Percentiles rank a stretch among this genome's conserved stretches.
These are phyloP conservation scores for Penstemon davidsonii DNA, from an alignment of 257 asterid species.

Conservation along the genomic window DNA sequence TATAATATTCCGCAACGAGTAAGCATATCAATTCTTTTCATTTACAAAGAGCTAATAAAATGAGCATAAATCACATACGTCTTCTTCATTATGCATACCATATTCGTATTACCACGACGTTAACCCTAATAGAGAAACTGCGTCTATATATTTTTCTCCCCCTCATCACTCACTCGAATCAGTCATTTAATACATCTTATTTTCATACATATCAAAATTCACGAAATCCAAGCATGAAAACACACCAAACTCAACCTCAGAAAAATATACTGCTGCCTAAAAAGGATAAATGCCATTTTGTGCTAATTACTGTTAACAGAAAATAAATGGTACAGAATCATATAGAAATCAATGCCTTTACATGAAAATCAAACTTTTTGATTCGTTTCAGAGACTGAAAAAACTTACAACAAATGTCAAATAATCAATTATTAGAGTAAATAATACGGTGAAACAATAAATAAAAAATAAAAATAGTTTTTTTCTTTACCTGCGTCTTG, in stretches of 20 bases:
- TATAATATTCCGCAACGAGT: neutral
- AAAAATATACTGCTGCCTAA: too few relatives aligned
- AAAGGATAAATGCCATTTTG: too few relatives aligned
- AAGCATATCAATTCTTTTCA: neutral
- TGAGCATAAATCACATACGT: neutral
- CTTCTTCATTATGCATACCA: slow-evolving; percentile 2
- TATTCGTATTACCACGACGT: neutral
- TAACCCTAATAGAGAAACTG: neutral
- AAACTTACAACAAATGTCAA: slow-evolving; percentile 3
- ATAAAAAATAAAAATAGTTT: neutral
- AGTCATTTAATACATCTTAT: neutral
- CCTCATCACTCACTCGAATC: slow-evolving; percentile 1
- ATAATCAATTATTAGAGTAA: slow-evolving; percentile 10
- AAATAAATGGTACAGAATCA: too few relatives aligned
- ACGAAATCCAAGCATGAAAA: too few relatives aligned
- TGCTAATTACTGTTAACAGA: too few relatives aligned
- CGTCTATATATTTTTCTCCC: neutral
- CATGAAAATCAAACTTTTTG: slow-evolving; percentile 13
- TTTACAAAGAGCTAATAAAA: neutral
- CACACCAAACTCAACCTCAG: too few relatives aligned
- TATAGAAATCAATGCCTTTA: neutral
- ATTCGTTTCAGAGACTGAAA: slow-evolving; percentile 21
- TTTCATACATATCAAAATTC: too few relatives aligned
- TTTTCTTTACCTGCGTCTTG: too few relatives aligned
- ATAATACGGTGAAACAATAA: neutral